These are phyloP conservation scores for Neurospora sp. DNA, from an alignment of 495 filamentous ascomycete species.

Conservation along the genomic window DNA sequence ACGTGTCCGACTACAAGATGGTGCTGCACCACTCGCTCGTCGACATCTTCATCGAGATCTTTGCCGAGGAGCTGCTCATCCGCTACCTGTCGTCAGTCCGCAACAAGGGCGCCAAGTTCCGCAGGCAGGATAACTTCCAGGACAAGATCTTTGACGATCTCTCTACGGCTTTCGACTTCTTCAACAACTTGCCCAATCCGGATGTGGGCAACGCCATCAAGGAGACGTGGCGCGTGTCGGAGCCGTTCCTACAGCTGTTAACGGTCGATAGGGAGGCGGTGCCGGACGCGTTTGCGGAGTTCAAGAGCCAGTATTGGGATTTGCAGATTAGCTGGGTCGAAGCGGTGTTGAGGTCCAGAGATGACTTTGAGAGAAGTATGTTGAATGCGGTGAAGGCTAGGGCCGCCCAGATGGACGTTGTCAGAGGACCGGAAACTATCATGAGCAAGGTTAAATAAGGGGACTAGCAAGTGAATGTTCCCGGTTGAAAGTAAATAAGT, in stretches of 20 bases:
- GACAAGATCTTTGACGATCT: slow-evolving; percentile 89
- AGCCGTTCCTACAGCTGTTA: slow-evolving; percentile 67
- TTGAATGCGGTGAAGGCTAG: slow-evolving; percentile 75
- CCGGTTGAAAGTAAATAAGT: background rate
- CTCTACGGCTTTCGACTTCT: slow-evolving; percentile 71
- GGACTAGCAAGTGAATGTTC: background rate
- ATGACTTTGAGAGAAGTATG: slow-evolving; percentile 91
- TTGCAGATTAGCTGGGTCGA: slow-evolving; percentile 95
- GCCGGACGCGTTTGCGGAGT: slow-evolving; percentile 65
- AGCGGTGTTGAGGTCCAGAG: slow-evolving; percentile 70
- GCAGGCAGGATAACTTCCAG: slow-evolving; percentile 67
- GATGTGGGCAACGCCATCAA: slow-evolving; percentile 54
- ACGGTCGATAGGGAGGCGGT: slow-evolving; percentile 63
- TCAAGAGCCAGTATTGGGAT: slow-evolving; percentile 89
- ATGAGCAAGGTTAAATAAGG: slow-evolving; percentile 80
- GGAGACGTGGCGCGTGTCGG: slow-evolving; percentile 81
- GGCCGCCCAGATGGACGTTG: slow-evolving; percentile 72
- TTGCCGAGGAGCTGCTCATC: slow-evolving; percentile 80
- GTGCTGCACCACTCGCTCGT: slow-evolving; percentile 76
- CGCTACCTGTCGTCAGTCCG: slow-evolving; percentile 77
- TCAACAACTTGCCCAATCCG: slow-evolving; percentile 41
- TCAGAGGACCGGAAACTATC: slow-evolving; percentile 72
- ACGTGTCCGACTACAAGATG: slow-evolving; percentile 71
- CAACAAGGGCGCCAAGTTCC: slow-evolving; percentile 87
- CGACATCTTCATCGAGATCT: slow-evolving; percentile 83